Base-by-base conservation (phyloP, 768 basidiomycete species). In the Rubroboletus pulcherrimus region DNA sequence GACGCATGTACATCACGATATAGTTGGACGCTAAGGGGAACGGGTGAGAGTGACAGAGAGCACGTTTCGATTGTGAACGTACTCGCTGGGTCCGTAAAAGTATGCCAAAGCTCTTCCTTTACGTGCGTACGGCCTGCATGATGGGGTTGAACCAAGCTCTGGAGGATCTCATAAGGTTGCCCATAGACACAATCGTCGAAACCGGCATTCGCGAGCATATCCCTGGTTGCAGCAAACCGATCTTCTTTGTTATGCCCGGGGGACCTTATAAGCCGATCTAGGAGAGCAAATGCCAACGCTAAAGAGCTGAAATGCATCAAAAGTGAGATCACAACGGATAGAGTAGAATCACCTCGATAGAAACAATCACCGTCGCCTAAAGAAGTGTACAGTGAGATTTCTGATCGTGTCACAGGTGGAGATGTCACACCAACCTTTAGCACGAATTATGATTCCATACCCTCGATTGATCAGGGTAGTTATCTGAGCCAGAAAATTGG, bases 281-380 rank as follows among this genome's bases (percentile, higher is more conserved):
- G 73, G 66, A 89, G 93, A 7, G 91, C 84, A 61, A 91, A 92
- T 7, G 84, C 90, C 49, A 94, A 77, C 11, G 93, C 93, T 92
- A 68, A 54, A 41, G 17, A 62, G 58, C 49, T 55, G 60, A 55
- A 60, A 58, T 63, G 51, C 49, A 59, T 61, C 54, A 62, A 57
- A 49, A 52, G 43, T 41, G 43, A 39, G 52, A 37, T 59, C 40
- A 11, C 24, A n/a, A n/a, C 34, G 37, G 26, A 17, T 17, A 40
- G 35, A 54, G 24, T 26, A 38, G 53, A 67, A 73, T 78, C 67
- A 91, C 91, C 87, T 78, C 93, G 79, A 70, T 95, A 97, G 71
- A 95, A 96, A 68, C 94, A 96, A 68, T 91, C 90, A 0, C 94
- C 93, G 62, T 91, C 93, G 30, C 93, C 91, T 84, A 42, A 49